phyloP scores from a whole-genome alignment of 2,329 filamentous ascomycete genomes.

The Thermothelomyces thermophilus region DNA sequence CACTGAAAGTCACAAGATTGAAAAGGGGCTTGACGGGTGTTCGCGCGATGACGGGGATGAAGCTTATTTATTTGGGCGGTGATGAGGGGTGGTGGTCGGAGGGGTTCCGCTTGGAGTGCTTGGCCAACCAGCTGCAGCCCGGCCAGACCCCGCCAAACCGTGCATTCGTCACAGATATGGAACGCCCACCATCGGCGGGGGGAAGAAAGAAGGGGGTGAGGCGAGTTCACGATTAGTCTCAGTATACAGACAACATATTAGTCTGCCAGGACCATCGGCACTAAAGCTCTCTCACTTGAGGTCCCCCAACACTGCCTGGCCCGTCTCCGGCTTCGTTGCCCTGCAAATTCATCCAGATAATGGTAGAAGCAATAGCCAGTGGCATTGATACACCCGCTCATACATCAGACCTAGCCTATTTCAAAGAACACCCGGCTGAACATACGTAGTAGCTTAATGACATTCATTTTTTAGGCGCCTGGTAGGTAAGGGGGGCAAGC shows the following conservation, averaged over 20 bases:
- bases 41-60: constrained; percentile 14
- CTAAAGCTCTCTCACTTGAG: neutral
- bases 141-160: constrained; percentile 4
- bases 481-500: no score
- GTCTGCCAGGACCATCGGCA: neutral
- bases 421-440: no score
- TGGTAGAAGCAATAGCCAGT: no score
- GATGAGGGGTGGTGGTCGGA: constrained; percentile 22
- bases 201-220: neutral
- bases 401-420: no score
- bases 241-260: no score
- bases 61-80: constrained; percentile 24
- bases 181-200: constrained; percentile 11
- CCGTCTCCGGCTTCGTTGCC: no score
- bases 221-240: no score
- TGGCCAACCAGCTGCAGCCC: constrained; percentile 16
- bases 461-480: no score
- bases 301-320: no score
- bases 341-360: no score
- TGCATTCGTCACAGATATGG: constrained; percentile 17
- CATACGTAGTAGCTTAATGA: no score
- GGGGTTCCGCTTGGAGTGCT: constrained; percentile 14
- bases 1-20: neutral
- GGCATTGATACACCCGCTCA: no score
- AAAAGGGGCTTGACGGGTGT: constrained; percentile 2